Evolutionary conservation across 2,329 filamentous ascomycete species (phyloP).

Genomic region (Lojkania enalia): DNA sequence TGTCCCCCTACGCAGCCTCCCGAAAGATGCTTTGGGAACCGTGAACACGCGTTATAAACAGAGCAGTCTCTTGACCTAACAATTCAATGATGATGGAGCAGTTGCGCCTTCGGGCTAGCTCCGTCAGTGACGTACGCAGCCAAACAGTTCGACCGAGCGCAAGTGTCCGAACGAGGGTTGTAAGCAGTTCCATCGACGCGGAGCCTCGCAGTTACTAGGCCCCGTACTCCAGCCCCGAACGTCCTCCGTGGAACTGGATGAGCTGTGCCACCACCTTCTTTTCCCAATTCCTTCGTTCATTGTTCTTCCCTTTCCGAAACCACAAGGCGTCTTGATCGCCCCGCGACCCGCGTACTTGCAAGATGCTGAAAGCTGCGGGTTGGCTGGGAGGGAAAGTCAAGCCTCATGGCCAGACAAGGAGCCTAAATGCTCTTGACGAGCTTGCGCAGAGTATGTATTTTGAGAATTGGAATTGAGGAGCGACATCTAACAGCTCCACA

Average conservation of each 20-base stretch:
- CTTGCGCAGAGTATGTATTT: constrained; percentile 55
- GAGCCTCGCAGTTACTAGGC: not conserved
- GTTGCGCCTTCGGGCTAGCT: too few species aligned
- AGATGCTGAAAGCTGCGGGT: constrained; percentile 43
- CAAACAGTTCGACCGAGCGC: not conserved
- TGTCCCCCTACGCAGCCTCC: too few species aligned
- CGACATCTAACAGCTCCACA: constrained; percentile 29
- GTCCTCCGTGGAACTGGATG: too few species aligned
- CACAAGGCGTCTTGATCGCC: constrained; percentile 7
- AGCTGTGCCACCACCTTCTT: too few species aligned
- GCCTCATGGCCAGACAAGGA: constrained; percentile 53
- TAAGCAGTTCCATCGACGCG: not conserved
- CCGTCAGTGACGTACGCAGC: not conserved
- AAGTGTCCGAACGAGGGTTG: not conserved
- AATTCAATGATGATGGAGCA: too few species aligned
- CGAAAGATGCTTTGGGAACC: too few species aligned
- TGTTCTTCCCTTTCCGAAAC: too few species aligned
- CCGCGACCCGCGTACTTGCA: constrained; percentile 8
- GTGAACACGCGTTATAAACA: too few species aligned
- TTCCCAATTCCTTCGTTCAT: too few species aligned
- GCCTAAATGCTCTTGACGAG: constrained; percentile 61
- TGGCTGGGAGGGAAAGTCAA: constrained; percentile 41
- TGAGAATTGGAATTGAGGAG: not conserved
- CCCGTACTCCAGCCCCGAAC: not conserved
- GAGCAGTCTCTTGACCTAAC: too few species aligned